phyloP scores from a whole-genome alignment of 192 early-diverging fungal genomes.

The Coemansia erecta region DNA sequence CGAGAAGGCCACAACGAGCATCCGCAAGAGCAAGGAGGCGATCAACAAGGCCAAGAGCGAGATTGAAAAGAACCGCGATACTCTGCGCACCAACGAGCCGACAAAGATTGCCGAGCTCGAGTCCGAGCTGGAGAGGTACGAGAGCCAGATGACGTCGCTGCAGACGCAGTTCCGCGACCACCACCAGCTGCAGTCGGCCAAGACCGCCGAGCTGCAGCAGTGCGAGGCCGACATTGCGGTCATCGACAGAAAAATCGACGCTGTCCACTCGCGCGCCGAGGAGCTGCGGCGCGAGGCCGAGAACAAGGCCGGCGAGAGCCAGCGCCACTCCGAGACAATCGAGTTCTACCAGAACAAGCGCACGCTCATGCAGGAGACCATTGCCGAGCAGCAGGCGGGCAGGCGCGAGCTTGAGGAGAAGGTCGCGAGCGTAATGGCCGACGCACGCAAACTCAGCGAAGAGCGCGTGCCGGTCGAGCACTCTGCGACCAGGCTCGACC shows the following conservation, averaged over 20 bases:
- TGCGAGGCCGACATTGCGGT: constrained; percentile 18
- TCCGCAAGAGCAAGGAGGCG: constrained; percentile 41
- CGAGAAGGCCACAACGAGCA: constrained; percentile 16
- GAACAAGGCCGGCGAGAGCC: constrained; percentile 22
- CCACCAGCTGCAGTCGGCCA: constrained; percentile 43
- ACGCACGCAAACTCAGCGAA: constrained; percentile 58
- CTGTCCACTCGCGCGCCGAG: constrained; percentile 26
- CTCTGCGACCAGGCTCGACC: constrained; percentile 56
- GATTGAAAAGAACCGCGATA: constrained; percentile 53
- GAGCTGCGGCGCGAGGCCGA: constrained; percentile 38
- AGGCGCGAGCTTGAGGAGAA: constrained; percentile 24
- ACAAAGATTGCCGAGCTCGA: constrained; percentile 62
- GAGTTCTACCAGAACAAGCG: constrained; percentile 59
- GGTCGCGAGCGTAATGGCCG: constrained; percentile 47
- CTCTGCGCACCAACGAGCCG: constrained; percentile 61
- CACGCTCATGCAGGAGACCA: constrained; percentile 24
- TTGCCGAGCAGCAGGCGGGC: constrained; percentile 20
- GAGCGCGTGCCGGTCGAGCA: constrained; percentile 62
- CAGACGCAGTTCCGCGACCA: constrained; percentile 61
- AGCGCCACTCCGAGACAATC: constrained; percentile 43
- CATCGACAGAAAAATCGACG: constrained; percentile 36
- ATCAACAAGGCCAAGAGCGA: constrained; percentile 34
- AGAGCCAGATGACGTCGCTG: constrained; percentile 57
- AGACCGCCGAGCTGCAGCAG: constrained; percentile 40
- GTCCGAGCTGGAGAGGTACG: constrained; percentile 52